Evolutionary conservation across 2,329 filamentous ascomycete species (phyloP).

Genomic region (Niveomyces coronatus): DNA sequence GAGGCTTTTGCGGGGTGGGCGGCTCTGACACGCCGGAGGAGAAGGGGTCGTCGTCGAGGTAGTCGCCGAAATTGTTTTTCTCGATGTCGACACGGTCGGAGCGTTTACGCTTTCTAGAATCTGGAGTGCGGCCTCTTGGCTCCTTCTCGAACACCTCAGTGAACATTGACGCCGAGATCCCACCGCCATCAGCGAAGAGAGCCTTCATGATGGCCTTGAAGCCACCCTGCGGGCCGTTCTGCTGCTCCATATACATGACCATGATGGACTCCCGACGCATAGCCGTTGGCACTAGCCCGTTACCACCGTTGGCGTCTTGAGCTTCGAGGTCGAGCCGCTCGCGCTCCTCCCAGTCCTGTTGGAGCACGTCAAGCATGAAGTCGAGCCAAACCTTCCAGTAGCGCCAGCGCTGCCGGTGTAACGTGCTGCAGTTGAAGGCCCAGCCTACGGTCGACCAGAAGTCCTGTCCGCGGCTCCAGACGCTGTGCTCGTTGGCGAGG

Average conservation of each 20-base stretch:
- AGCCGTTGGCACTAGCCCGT: slow-evolving; percentile 16
- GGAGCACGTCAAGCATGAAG: slow-evolving; percentile 68
- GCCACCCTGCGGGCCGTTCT: slow-evolving; percentile 33
- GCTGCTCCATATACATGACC: slow-evolving; percentile 44
- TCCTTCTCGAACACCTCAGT: slow-evolving; percentile 60
- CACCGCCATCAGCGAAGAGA: slow-evolving; percentile 54
- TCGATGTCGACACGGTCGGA: slow-evolving; percentile 42
- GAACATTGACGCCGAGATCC: slow-evolving; percentile 44
- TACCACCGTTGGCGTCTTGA: slow-evolving; percentile 15
- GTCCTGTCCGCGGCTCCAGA: slow-evolving; percentile 70
- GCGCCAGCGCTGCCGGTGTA: slow-evolving; percentile 64
- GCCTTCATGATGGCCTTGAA: slow-evolving; percentile 51
- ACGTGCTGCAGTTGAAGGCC: slow-evolving; percentile 81
- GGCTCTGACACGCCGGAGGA: slow-evolving; percentile 37
- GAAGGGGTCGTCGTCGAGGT: slow-evolving; percentile 46
- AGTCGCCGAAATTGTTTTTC: slow-evolving; percentile 50
- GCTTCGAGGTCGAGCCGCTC: slow-evolving; percentile 35
- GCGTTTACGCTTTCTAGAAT: slow-evolving; percentile 40
- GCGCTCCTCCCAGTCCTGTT: slow-evolving; percentile 56
- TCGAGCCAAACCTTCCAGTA: slow-evolving; percentile 74
- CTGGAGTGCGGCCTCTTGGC: slow-evolving; percentile 25
- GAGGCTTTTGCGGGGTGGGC: slow-evolving; percentile 31
- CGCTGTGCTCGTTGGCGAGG: slow-evolving; percentile 51
- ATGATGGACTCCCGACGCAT: slow-evolving; percentile 47
- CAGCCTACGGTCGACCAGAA: slow-evolving; percentile 88